Base-by-base conservation (phyloP, 257 asterid species). In the Rehmannia glutinosa region DNA sequence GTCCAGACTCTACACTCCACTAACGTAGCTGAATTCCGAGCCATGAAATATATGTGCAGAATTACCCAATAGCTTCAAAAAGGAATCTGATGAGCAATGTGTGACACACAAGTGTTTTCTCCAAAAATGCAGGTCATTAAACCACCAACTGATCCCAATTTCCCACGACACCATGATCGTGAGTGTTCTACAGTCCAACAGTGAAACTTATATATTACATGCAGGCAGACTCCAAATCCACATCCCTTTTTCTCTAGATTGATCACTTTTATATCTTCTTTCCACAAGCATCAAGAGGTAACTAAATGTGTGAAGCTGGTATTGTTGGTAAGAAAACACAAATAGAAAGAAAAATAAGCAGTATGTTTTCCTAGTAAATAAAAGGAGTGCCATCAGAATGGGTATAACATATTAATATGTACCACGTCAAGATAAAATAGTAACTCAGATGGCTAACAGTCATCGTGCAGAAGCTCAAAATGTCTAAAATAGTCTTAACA, bases 261-360 rank as follows among this genome's bases (percentile, higher is more conserved):
- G n/a, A n/a, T n/a, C n/a, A n/a, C n/a, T n/a, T n/a, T n/a, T n/a
- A 66, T 12, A 46, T 23, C 53, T 56, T 39, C 2, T 23, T 32
- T 51, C 59, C 45, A 19, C 12, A 47, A 16, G 75, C 62, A 36
- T 47, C 39, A 19, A 46, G 60, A 6, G 16, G 58, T 21, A 70
- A 23, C 52, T 35, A 16, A 38, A 62, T 13, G 62, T 39, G 65
- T 55, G 64, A 71, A 59, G 63, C 39, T 33, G 49, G 54, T 13
- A 56, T 39, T 11, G 41, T 12, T 13, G 50, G 43, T 36, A 19
- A 61, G 17, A 68, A 11, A 17, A 61, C 36, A 9, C 21, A 38
- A 12, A 58, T 21, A 50, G 27, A 57, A 58, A 56, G 2, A 32
- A 9, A 16, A 2, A 15, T 5, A 8, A 6, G 28, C 23, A 12